phyloP scores from a whole-genome alignment of 805 yeast species.

The Candida peoriensis region DNA sequence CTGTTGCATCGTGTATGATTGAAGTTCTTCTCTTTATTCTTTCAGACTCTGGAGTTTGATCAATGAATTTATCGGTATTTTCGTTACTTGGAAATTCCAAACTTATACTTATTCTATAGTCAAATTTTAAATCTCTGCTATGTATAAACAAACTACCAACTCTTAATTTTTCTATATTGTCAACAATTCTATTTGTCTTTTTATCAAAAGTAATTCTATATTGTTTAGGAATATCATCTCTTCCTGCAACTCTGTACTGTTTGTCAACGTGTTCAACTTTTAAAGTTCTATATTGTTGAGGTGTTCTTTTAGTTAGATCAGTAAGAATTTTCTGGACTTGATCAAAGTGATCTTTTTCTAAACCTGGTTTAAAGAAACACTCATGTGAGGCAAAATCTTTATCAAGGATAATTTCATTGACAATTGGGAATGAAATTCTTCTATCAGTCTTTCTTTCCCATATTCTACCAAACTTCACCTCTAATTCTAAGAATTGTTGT shows the following conservation, averaged over 20 bases:
- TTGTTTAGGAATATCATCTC: constrained; percentile 60
- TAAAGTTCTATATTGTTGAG: constrained; percentile 51
- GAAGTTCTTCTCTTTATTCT: constrained; percentile 72
- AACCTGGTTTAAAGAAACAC: constrained; percentile 58
- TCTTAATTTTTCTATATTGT: constrained; percentile 68
- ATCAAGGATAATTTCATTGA: constrained; percentile 57
- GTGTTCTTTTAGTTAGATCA: constrained; percentile 47
- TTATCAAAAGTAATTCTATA: constrained; percentile 65
- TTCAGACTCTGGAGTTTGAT: constrained; percentile 47
- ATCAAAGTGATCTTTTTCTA: constrained; percentile 57
- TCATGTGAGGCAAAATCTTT: constrained; percentile 44
- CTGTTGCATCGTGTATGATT: constrained; percentile 68
- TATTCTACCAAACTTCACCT: constrained; percentile 68
- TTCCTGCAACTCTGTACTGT: constrained; percentile 54
- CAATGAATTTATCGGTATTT: constrained; percentile 48
- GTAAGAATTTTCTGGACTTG: constrained; percentile 51
- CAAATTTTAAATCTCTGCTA: constrained; percentile 74
- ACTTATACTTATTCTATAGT: constrained; percentile 69
- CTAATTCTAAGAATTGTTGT: constrained; percentile 60
- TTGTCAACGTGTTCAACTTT: constrained; percentile 62
- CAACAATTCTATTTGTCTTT: constrained; percentile 59
- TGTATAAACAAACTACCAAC: constrained; percentile 67
- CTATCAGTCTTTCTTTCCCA: constrained; percentile 59
- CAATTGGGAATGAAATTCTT: constrained; percentile 59
- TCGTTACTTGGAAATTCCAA: constrained; percentile 69